A percentile compares a stretch with the other conserved stretches of the same genome.
These are phyloP conservation scores for Penicillium subrubescens DNA, from an alignment of 495 filamentous ascomycete species.

Conservation along the genomic window DNA sequence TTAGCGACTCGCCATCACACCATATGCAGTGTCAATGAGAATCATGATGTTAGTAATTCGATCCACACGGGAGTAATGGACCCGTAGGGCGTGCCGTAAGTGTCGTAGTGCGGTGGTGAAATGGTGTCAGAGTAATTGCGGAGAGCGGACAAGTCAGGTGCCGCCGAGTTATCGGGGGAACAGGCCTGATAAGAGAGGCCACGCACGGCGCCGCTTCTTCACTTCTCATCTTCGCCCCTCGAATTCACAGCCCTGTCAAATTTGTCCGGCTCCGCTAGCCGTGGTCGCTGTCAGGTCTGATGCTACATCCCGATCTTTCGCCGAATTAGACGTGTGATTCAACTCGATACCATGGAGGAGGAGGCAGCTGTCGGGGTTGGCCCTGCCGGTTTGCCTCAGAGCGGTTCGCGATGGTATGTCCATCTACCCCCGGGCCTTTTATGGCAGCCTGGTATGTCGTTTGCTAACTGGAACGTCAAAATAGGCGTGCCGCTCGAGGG, in stretches of 20 bases:
- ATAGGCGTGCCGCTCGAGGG: slow-evolving; percentile 48
- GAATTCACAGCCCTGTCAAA: not conserved
- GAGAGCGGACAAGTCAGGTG: slow-evolving; percentile 19
- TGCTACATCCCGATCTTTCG: slow-evolving; percentile 2
- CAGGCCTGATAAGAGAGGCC: slow-evolving; percentile 24
- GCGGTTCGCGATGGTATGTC: slow-evolving; percentile 37
- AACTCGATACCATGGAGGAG: slow-evolving; percentile 33
- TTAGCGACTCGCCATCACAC: slow-evolving; percentile 8
- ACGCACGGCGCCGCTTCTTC: slow-evolving; percentile 19
- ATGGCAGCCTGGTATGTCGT: not conserved
- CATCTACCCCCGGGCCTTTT: not conserved
- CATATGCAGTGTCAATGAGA: slow-evolving; percentile 3
- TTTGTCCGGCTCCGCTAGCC: slow-evolving; percentile 17
- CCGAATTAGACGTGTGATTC: slow-evolving; percentile 9
- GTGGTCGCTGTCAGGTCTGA: slow-evolving; percentile 33
- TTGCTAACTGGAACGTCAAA: slow-evolving; percentile 5
- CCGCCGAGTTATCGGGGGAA: slow-evolving; percentile 14
- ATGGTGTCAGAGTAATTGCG: slow-evolving; percentile 9
- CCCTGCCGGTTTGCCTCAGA: slow-evolving; percentile 25
- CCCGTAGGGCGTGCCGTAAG: not conserved
- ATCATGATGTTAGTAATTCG: slow-evolving; percentile 11
- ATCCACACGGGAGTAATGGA: not conserved
- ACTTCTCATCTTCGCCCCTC: slow-evolving; percentile 7
- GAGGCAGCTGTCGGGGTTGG: slow-evolving; percentile 34
- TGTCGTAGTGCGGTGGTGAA: not conserved